Evolutionary conservation across 164 flowering plant species (phyloP).

Genomic region (Kalanchoe fedtschenkoi): DNA sequence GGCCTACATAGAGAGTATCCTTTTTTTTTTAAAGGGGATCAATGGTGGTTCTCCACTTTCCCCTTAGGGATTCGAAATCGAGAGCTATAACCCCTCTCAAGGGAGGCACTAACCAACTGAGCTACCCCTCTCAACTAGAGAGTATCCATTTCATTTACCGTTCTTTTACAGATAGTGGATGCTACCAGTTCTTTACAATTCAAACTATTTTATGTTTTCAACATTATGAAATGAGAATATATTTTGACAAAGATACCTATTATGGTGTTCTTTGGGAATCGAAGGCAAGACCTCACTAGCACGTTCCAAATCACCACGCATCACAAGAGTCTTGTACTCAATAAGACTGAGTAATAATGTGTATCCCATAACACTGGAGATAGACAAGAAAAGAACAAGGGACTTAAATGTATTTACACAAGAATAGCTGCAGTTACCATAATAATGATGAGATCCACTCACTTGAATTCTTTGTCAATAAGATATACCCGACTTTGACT

Average conservation of each 20-base stretch:
- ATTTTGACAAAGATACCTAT: conserved; percentile 41
- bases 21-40: no score
- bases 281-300: conserved; percentile 77
- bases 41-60: no score
- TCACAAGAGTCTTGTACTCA: conserved; percentile 96
- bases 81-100: no score
- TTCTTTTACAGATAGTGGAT: neutral
- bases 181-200: neutral
- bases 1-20: no score
- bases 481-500: conserved; percentile 91
- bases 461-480: conserved; percentile 98
- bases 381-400: neutral
- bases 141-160: no score
- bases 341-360: conserved; percentile 93
- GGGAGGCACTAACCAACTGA: no score
- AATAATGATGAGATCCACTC: conserved; percentile 23
- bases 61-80: no score
- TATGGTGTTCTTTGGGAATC: conserved; percentile 90
- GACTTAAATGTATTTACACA: neutral
- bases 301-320: conserved; percentile 87
- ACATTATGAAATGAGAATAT: neutral
- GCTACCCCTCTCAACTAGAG: no score
- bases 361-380: conserved; percentile 82
- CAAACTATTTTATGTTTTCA: neutral
- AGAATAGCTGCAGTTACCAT: neutral